Percentiles rank a stretch among this genome's conserved stretches.
Evolutionary conservation across 2,329 filamentous ascomycete species (phyloP).

Genomic region (Trichoderma polysporum): DNA sequence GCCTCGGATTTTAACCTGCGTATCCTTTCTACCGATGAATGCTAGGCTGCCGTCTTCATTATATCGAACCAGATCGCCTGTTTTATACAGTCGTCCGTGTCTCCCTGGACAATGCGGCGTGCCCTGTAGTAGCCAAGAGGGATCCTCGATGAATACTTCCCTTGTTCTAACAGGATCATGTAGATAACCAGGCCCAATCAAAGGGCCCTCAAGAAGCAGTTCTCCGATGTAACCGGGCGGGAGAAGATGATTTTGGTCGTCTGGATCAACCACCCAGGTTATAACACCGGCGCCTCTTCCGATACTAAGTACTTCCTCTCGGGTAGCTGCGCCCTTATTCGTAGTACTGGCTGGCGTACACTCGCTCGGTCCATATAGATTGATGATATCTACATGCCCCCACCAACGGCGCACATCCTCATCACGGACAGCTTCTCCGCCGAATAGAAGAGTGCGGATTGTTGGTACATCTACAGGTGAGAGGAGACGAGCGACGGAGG

Average conservation of each 20-base stretch:
- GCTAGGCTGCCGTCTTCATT: constrained; percentile 27
- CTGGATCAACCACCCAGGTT: constrained; percentile 43
- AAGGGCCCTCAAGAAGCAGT: constrained; percentile 48
- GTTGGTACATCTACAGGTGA: not conserved
- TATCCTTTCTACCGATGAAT: constrained; percentile 28
- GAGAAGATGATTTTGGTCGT: constrained; percentile 40
- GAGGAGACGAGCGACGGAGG: constrained; percentile 12
- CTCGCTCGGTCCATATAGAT: not conserved
- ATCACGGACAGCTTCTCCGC: not conserved
- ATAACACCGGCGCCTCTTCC: constrained; percentile 12
- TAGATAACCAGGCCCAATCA: constrained; percentile 56
- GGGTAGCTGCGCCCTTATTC: too few relatives aligned
- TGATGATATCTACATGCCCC: not conserved
- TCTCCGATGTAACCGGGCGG: constrained; percentile 44
- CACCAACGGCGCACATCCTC: not conserved
- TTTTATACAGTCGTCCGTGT: constrained; percentile 22
- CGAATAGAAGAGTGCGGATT: not conserved
- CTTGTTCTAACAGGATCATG: constrained; percentile 51
- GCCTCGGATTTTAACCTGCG: constrained; percentile 46
- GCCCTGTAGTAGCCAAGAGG: constrained; percentile 44
- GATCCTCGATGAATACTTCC: constrained; percentile 50
- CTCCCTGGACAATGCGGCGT: constrained; percentile 20
- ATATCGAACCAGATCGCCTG: constrained; percentile 32
- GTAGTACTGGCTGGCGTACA: not conserved
- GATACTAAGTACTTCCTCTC: too few relatives aligned